phyloP scores from a whole-genome alignment of 768 basidiomycete species.

The Naematelia encephala region DNA sequence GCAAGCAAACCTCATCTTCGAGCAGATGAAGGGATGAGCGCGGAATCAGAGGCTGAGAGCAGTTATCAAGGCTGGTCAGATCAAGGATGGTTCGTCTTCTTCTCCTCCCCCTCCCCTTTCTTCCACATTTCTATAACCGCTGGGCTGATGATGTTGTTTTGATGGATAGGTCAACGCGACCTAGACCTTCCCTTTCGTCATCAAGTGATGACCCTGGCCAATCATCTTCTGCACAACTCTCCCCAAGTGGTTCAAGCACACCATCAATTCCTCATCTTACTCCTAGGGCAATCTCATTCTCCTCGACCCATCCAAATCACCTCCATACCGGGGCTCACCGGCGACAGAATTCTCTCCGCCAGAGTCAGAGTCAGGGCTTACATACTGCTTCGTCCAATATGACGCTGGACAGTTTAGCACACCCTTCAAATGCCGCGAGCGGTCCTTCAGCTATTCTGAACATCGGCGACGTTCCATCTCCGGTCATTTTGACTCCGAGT shows the following conservation, averaged over 20 bases:
- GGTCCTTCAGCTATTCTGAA: slow-evolving; percentile 1
- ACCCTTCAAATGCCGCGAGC: slow-evolving; percentile 1
- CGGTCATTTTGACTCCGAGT: not conserved
- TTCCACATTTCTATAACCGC: not conserved
- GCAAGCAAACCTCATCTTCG: not conserved
- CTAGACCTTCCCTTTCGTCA: slow-evolving; percentile 24
- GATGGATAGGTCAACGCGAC: slow-evolving; percentile 11
- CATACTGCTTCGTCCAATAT: slow-evolving; percentile 29
- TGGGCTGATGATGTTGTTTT: not conserved
- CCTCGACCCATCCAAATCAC: slow-evolving; percentile 2
- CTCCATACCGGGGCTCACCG: slow-evolving; percentile 4
- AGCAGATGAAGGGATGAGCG: slow-evolving; percentile 20
- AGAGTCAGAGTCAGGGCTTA: slow-evolving; percentile 10
- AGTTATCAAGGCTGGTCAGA: slow-evolving; percentile 41
- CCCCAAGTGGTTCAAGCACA: not conserved
- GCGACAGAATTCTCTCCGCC: not conserved
- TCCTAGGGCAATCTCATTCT: slow-evolving; percentile 5
- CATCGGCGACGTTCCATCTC: not conserved
- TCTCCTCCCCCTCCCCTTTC: not conserved
- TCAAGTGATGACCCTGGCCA: slow-evolving; percentile 20
- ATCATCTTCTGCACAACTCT: not conserved
- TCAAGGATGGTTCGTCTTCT: slow-evolving; percentile 28
- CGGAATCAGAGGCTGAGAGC: slow-evolving; percentile 30
- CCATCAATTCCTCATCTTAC: slow-evolving; percentile 6
- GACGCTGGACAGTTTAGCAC: slow-evolving; percentile 17